These are phyloP conservation scores for Moringa oleifera DNA, from an alignment of 345 rosid genomes.

Conservation along the genomic window DNA sequence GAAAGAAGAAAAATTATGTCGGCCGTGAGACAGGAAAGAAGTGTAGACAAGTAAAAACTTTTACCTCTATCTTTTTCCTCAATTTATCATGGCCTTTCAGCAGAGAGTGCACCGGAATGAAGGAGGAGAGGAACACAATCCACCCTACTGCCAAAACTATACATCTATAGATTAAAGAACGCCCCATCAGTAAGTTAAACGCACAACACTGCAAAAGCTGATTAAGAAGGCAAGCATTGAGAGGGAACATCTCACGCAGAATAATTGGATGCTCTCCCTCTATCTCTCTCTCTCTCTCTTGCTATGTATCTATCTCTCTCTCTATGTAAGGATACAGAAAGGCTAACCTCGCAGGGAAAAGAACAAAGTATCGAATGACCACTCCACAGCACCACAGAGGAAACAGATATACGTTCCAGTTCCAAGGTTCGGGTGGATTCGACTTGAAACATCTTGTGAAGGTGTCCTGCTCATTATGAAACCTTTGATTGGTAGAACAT, in stretches of 20 bases:
- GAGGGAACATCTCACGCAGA: neutral
- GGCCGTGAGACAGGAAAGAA: too few relatives aligned
- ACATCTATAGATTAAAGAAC: constrained; percentile 46
- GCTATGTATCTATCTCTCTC: too few relatives aligned
- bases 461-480: constrained; percentile 47
- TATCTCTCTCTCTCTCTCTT: too few relatives aligned
- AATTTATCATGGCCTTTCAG: constrained; percentile 74
- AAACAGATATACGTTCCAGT: constrained; percentile 89
- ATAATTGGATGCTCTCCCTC: neutral
- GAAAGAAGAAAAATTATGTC: neutral
- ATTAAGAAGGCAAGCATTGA: neutral
- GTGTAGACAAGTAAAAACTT: neutral
- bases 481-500: neutral
- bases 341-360: constrained; percentile 80
- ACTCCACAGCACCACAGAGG: constrained; percentile 94
- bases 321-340: neutral
- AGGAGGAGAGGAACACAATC: constrained; percentile 76
- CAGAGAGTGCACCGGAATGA: constrained; percentile 68
- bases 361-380: constrained; percentile 66
- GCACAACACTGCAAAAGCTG: neutral
- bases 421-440: constrained; percentile 93
- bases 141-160: constrained; percentile 77
- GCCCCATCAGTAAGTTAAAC: neutral
- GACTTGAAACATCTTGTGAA: constrained; percentile 97
- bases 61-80: constrained; percentile 84